Evolutionary conservation across 352 stramenopile species (phyloP), one percentile per base, ranked within the genome.

Genomic region (Phytophthora pini): DNA sequence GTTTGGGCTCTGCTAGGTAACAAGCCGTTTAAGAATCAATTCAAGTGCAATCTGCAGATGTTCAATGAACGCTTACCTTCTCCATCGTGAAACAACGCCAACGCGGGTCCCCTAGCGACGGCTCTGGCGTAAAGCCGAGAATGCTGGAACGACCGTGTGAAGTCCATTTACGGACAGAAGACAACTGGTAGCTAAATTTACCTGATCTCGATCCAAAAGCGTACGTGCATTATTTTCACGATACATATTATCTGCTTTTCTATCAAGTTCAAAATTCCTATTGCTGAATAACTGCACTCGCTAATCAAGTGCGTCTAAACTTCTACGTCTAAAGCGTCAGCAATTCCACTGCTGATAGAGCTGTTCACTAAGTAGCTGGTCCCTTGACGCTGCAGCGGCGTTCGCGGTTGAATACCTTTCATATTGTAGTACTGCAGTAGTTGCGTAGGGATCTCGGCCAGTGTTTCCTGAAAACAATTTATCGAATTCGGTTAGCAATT

Each of bases 381-480:
- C 40, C 72, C 77, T 69, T 81, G 69, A n/a, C 81, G 81, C 56
- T 87, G 64, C n/a, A 92, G 56, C 12, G 81, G 70, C 8, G 60
- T 65, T 34, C 77, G 82, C 4, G 84, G 84, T 22, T 77, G 76
- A 61, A 90, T 84, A n/a, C 74, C 70, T 27, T 78, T 80, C 58
- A 79, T 73, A 10, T 75, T 82, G 53, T 89, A 90, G 53, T 88
- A 78, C 57, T 89, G 76, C 24, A 79, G 53, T 36, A 92, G 34
- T 49, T 92, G 84, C 5, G 75, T 76, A 5, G 84, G 81, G 39
- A 92, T 89, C 48, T 92, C 84, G 3, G 81, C 78, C 49, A 92
- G 56, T 15, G 84, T 92, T 64, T 90, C 84, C 70, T 79, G 38
- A 43, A 34, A 27, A 20, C 17, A 11, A 13, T 2, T 3, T 48